Conservation (phyloP, 1,284 basidiomycete species). For the Ustilago xerochloae region DNA sequence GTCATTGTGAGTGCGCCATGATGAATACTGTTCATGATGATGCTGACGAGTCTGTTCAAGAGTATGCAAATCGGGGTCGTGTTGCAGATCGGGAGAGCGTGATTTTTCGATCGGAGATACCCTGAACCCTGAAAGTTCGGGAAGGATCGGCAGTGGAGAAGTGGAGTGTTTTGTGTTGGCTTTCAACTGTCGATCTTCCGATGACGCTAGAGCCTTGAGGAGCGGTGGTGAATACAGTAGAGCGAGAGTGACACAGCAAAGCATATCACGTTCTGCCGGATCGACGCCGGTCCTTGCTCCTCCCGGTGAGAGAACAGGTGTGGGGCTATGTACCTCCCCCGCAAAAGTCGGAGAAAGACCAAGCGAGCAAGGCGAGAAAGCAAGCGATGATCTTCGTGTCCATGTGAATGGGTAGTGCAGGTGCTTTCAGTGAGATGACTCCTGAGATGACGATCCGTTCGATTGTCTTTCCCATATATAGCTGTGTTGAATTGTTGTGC, state of each 20-base stretch:
- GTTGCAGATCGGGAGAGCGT: not conserved
- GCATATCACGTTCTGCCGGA: not conserved
- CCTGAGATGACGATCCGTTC: not conserved
- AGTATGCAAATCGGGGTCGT: not conserved
- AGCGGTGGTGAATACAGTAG: not conserved
- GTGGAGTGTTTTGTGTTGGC: not conserved
- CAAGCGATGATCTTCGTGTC: too few relatives aligned
- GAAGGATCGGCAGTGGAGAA: not conserved
- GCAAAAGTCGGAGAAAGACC: not conserved
- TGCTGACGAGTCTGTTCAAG: not conserved
- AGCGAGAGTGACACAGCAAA: not conserved
- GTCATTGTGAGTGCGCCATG: not conserved
- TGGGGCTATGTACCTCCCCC: not conserved
- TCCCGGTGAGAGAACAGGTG: not conserved
- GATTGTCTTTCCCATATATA: not conserved
- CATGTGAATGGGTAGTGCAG: not conserved
- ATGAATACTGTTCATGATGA: not conserved
- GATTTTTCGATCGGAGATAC: not conserved
- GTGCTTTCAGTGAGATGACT: not conserved
- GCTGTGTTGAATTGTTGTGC: not conserved
- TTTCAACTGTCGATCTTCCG: constrained; percentile 7
- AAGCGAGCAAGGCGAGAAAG: not conserved
- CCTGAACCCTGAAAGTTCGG: not conserved
- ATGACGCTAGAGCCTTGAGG: not conserved
- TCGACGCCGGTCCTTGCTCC: not conserved